Percentiles rank a stretch among this genome's conserved stretches.
Evolutionary conservation across 306 rosid genomes (phyloP).

Genomic region (Vachellia collinsii): DNA sequence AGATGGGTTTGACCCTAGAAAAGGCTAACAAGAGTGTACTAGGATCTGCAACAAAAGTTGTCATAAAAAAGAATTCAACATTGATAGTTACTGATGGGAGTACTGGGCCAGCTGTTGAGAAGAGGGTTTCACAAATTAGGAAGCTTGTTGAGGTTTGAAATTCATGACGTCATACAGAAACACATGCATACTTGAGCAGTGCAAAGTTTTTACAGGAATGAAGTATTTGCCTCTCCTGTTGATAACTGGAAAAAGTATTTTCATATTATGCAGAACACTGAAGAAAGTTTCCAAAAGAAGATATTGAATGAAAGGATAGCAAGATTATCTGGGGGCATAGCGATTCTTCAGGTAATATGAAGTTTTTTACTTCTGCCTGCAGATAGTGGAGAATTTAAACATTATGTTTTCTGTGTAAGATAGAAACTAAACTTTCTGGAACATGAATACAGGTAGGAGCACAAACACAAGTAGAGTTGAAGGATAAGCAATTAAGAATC

Average conservation of each 20-base stretch:
- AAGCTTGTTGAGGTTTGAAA: conserved; percentile 66
- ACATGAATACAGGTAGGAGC: conserved; percentile 83
- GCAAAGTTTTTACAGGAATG: conserved; percentile 8
- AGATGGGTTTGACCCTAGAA: conserved; percentile 74
- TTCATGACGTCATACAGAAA: background rate
- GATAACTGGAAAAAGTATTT: conserved; percentile 19
- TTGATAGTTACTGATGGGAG: conserved; percentile 82
- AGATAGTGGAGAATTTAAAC: conserved; percentile 24
- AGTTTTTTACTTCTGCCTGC: conserved; percentile 18
- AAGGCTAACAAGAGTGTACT: conserved; percentile 60
- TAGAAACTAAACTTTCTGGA: conserved; percentile 29
- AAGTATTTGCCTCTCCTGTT: conserved; percentile 7
- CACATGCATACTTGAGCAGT: background rate
- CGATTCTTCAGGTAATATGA: conserved; percentile 76
- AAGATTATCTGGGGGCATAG: conserved; percentile 82
- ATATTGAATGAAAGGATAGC: conserved; percentile 85
- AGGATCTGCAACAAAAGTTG: conserved; percentile 74
- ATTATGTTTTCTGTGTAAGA: conserved; percentile 20
- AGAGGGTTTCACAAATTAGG: conserved; percentile 70
- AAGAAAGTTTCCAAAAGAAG: conserved; percentile 80
- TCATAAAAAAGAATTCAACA: conserved; percentile 82
- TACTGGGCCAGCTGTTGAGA: conserved; percentile 63
- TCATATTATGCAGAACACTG: conserved; percentile 68
- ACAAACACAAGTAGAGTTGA: conserved; percentile 89
- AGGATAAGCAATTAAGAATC: conserved; percentile 83